Evolutionary conservation across 345 rosid species (phyloP).

Genomic region (Syzygium grande): DNA sequence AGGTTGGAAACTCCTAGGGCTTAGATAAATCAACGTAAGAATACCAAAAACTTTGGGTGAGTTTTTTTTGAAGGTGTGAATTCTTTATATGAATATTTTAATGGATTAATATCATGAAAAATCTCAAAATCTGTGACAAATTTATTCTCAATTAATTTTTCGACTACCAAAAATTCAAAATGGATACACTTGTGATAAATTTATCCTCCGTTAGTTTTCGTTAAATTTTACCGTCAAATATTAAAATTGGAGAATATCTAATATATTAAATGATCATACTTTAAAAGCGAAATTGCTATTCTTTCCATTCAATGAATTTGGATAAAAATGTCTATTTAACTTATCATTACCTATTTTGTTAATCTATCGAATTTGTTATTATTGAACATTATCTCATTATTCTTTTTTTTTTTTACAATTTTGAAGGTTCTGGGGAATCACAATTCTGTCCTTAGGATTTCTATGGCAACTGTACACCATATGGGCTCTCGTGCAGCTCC

Average conservation of each 20-base stretch:
- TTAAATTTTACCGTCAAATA: too few species aligned
- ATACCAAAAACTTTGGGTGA: background rate
- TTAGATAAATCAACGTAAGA: background rate
- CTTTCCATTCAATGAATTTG: background rate
- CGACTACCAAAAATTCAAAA: too few species aligned
- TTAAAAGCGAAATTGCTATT: background rate
- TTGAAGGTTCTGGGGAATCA: constrained; percentile 41
- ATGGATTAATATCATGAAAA: too few species aligned
- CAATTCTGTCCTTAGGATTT: constrained; percentile 18
- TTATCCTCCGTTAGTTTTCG: too few species aligned
- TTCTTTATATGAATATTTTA: too few species aligned
- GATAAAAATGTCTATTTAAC: background rate
- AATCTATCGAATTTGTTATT: background rate
- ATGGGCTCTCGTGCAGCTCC: constrained; percentile 41
- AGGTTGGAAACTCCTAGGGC: background rate
- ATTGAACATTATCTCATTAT: background rate
- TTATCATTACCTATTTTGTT: background rate
- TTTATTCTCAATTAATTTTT: too few species aligned
- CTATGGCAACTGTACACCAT: constrained; percentile 38
- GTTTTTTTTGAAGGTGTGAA: background rate
- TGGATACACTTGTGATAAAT: too few species aligned
- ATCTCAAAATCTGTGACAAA: too few species aligned
- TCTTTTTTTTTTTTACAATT: background rate
- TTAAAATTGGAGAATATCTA: background rate
- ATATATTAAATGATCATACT: background rate